Base-by-base conservation (phyloP, 2,329 filamentous ascomycete species). In the Neodidymelliopsis sp. region DNA sequence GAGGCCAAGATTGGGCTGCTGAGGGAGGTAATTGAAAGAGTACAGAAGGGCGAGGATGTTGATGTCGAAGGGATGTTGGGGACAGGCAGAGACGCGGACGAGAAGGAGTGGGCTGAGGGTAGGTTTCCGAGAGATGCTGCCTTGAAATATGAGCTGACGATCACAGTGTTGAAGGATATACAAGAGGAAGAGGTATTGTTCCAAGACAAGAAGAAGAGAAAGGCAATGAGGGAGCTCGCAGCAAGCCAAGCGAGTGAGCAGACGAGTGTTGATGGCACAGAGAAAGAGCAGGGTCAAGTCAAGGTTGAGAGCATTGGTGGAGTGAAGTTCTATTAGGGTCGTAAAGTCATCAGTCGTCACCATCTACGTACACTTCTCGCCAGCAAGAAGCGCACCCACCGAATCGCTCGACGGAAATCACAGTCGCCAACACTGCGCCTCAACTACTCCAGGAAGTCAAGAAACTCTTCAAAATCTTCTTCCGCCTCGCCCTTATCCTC, bases 51-150 rank as follows among this genome's bases (percentile, higher is more conserved):
- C 2, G 68, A 71, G 52, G 54, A 69, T 20, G 69, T 73, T 12
- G 90, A 97, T 72, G 91, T 97, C 2, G 90, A 94, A 70, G 85
- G 84, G 65, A 75, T 86, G 28, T 73, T 99, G 38, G 93, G 94
- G 3, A 89, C 90, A 0, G 91, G 91, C 0, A n/a, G n/a, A n/a
- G 84, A 94, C 65, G 76, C 81, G 31, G 81, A 81, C 67, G 94
- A 99, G 74, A 78, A 81, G 55, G 90, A 91, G 63, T 99, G 94
- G 95, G 89, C 93, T 74, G 86, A 95, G 70, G 84, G 90, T 89
- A 75, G 67, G 81, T 72, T 12, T 15, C 8, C 16, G 13, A 41
- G 31, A 8, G 16, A 2, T 19, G 20, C 43, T 50, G 35, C 22
- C 25, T 13, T 40, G 13, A 29, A 16, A 49, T 36, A 12, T 40